These are phyloP conservation scores for Aspergillus bombycis DNA, from an alignment of 2,329 filamentous ascomycete genomes.

Conservation along the genomic window DNA sequence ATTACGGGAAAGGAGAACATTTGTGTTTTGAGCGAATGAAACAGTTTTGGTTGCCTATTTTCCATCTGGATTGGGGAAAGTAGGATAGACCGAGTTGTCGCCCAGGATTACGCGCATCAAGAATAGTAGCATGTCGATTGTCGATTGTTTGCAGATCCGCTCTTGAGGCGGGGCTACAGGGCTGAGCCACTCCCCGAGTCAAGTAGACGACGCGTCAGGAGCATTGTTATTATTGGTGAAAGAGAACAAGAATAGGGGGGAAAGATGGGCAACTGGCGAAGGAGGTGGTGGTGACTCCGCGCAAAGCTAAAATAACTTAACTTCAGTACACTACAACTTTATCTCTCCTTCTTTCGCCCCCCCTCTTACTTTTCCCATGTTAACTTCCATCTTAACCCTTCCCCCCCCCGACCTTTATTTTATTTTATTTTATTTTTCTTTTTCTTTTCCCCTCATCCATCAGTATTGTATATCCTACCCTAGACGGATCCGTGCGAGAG, in stretches of 20 bases:
- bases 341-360: background rate
- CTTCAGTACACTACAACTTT: background rate
- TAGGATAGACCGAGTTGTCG: no score
- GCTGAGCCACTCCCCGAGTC: conserved; percentile 11
- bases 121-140: background rate
- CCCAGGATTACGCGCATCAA: background rate
- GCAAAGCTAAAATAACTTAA: background rate
- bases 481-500: background rate
- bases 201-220: conserved; percentile 11
- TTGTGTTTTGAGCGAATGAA: background rate
- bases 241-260: background rate
- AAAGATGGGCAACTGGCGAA: background rate
- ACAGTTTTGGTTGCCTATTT: background rate
- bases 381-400: background rate
- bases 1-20: background rate
- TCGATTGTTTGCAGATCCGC: background rate
- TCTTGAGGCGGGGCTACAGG: conserved; percentile 16
- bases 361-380: background rate
- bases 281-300: background rate
- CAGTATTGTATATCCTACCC: background rate
- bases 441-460: background rate
- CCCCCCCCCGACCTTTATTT: conserved; percentile 1
- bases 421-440: background rate
- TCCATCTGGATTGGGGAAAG: no score
- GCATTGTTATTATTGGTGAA: conserved; percentile 2